Percentiles rank a stretch among this genome's conserved stretches.
phyloP scores from a whole-genome alignment of 1,284 basidiomycete species.

The Athelia sp. region DNA sequence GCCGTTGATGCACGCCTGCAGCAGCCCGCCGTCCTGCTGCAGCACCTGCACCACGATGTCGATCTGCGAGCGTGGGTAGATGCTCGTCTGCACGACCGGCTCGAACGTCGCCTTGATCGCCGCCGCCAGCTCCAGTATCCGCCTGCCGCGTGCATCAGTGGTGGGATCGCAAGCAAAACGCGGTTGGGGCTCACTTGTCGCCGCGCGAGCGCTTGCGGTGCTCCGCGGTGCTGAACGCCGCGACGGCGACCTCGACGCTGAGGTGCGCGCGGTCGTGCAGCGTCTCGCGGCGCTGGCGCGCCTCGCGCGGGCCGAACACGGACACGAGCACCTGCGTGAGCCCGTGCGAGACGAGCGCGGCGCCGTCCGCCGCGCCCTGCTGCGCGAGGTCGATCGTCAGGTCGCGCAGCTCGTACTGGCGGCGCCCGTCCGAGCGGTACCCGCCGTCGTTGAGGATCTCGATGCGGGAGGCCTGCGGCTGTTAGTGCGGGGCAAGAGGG shows the following conservation, averaged over 20 bases:
- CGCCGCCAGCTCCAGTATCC: conserved; percentile 82
- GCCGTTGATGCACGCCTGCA: conserved; percentile 94
- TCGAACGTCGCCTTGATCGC: conserved; percentile 94
- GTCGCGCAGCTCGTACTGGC: conserved; percentile 86
- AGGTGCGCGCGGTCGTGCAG: conserved; percentile 81
- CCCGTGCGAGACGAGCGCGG: conserved; percentile 82
- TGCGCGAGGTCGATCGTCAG: conserved; percentile 75
- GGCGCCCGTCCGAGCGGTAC: conserved; percentile 85
- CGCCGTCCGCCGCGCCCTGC: conserved; percentile 81
- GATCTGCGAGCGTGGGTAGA: conserved; percentile 93
- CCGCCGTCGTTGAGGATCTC: conserved; percentile 90
- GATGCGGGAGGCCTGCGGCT: conserved; percentile 64
- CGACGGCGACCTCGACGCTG: conserved; percentile 81
- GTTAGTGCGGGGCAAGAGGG: background rate
- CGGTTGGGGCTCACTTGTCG: conserved; percentile 71
- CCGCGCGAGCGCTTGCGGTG: conserved; percentile 70
- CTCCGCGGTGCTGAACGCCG: conserved; percentile 83
- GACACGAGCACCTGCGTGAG: conserved; percentile 84
- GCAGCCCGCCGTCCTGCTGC: conserved; percentile 88
- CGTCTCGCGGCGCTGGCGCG: conserved; percentile 68
- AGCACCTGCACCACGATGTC: conserved; percentile 91
- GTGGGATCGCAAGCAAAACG: conserved; percentile 5
- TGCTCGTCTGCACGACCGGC: conserved; percentile 84
- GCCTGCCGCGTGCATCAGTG: conserved; percentile 43
- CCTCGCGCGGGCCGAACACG: conserved; percentile 91